These are phyloP conservation scores for Triticum dicoccoides DNA, from an alignment of 176 grass and related monocot genomes.

Conservation along the genomic window DNA sequence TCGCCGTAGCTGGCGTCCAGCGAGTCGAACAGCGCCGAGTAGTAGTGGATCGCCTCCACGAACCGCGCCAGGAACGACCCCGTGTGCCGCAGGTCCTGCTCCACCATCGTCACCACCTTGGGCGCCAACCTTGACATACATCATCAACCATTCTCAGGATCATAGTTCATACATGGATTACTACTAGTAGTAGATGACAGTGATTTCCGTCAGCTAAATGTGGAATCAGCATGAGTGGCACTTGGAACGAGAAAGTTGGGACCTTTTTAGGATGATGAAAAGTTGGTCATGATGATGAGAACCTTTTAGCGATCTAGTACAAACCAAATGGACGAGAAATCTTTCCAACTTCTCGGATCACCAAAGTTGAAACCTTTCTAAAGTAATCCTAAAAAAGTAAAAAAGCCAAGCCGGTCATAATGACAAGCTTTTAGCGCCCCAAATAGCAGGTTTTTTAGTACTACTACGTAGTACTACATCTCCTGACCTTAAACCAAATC, in stretches of 20 bases:
- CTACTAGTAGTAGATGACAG: not conserved
- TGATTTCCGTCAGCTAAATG: not conserved
- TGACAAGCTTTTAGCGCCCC: slow-evolving; percentile 30
- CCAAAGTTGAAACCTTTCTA: not conserved
- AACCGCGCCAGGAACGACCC: slow-evolving; percentile 90
- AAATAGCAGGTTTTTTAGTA: not conserved
- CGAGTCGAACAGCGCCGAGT: slow-evolving; percentile 94
- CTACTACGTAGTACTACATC: not conserved
- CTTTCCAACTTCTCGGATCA: slow-evolving; percentile 39
- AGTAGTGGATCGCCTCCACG: slow-evolving; percentile 99
- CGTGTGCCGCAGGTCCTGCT: slow-evolving; percentile 94
- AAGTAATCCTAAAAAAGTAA: no score
- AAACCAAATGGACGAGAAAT: slow-evolving; percentile 21
- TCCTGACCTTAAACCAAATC: not conserved
- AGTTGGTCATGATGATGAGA: slow-evolving; percentile 36
- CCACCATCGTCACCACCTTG: slow-evolving; percentile 99
- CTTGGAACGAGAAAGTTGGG: slow-evolving; percentile 39
- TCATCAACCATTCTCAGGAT: not conserved
- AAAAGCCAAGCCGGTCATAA: slow-evolving; percentile 19
- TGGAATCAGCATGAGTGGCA: not conserved
- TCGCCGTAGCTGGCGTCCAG: slow-evolving; percentile 94
- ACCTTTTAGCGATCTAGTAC: slow-evolving; percentile 29
- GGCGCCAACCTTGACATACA: slow-evolving; percentile 54
- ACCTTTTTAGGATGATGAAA: slow-evolving; percentile 19
- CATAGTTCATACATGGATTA: not conserved